These are phyloP conservation scores for Acanthochlamys bracteata DNA, from an alignment of 106 monocot species.

Conservation along the genomic window DNA sequence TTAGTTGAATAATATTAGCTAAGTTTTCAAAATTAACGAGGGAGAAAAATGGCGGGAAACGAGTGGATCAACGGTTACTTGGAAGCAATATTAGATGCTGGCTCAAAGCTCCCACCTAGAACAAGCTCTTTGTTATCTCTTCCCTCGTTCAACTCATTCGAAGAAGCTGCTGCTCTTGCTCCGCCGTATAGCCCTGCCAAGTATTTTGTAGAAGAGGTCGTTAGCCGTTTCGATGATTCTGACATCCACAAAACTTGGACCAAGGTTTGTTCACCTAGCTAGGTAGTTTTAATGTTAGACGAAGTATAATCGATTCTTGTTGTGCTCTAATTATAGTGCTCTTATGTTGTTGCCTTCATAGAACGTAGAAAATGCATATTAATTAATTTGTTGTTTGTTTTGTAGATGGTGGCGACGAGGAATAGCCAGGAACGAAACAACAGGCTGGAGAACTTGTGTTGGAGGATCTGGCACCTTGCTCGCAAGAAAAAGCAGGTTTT, in stretches of 20 bases:
- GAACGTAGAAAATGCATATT: too few relatives aligned
- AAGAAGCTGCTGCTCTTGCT: not conserved
- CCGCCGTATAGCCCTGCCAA: slow-evolving; percentile 45
- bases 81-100: slow-evolving; percentile 79
- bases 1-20: too few relatives aligned
- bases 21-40: too few relatives aligned
- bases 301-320: too few relatives aligned
- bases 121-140: slow-evolving; percentile 1
- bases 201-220: slow-evolving; percentile 88
- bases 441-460: slow-evolving; percentile 72
- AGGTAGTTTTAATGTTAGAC: too few relatives aligned
- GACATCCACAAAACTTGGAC: slow-evolving; percentile 78
- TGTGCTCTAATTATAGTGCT: not conserved
- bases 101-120: slow-evolving; percentile 8
- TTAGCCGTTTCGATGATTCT: slow-evolving; percentile 57
- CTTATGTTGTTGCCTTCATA: not conserved
- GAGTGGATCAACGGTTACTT: slow-evolving; percentile 87
- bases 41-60: slow-evolving; percentile 37
- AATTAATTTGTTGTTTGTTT: too few relatives aligned
- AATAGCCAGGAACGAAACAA: slow-evolving; percentile 55
- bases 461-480: slow-evolving; percentile 76
- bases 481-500: slow-evolving; percentile 69
- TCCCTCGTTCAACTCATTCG: not conserved
- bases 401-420: slow-evolving; percentile 57
- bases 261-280: slow-evolving; percentile 39